phyloP scores from a whole-genome alignment of 345 rosid species.

The Acer saccharum region DNA sequence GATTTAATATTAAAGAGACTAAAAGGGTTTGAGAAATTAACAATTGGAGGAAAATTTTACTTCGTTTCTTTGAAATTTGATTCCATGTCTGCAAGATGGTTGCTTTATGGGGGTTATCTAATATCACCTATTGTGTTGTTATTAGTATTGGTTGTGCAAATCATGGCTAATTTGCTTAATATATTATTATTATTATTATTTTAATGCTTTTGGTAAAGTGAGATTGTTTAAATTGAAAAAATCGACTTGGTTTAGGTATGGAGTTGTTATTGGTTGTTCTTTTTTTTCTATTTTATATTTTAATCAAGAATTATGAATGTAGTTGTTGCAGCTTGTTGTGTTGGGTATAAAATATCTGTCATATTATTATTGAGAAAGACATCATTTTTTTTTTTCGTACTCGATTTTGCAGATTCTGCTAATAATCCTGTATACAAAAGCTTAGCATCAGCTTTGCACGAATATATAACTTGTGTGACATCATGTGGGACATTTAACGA shows the following conservation, averaged over 20 bases:
- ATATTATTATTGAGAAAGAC: no score
- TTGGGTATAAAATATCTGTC: no score
- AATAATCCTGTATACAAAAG: conserved; percentile 41
- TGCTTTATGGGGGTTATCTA: not conserved
- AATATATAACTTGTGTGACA: conserved; percentile 33
- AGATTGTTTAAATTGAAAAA: not conserved
- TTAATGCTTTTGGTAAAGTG: not conserved
- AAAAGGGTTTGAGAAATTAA: no score
- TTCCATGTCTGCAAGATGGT: not conserved
- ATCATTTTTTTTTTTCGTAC: no score
- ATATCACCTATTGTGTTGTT: not conserved
- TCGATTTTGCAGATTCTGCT: no score
- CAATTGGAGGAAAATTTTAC: not conserved
- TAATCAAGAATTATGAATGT: not conserved
- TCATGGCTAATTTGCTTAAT: not conserved
- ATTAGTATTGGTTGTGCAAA: not conserved
- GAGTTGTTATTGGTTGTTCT: not conserved
- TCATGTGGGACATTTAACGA: conserved; percentile 12
- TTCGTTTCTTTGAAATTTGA: not conserved
- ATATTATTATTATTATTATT: no score
- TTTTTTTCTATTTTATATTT: no score
- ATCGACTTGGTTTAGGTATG: not conserved
- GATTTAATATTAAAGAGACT: not conserved
- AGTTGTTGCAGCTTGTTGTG: no score
- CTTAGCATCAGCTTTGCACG: conserved; percentile 48